These are phyloP conservation scores for Claviceps sp. DNA, from an alignment of 2,329 filamentous ascomycete genomes.

Conservation along the genomic window DNA sequence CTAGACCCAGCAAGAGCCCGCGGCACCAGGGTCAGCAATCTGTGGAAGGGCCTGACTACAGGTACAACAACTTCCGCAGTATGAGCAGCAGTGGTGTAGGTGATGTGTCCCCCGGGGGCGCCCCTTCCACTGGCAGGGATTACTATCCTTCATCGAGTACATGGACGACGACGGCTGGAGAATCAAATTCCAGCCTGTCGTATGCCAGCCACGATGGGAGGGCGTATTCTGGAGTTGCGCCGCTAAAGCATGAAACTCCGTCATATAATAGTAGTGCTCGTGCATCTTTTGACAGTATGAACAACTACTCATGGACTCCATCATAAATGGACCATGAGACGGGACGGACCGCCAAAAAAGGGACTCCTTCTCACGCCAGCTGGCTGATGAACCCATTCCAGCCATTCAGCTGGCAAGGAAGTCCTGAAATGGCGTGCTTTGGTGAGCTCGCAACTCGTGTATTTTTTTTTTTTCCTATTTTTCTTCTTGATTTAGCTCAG, in stretches of 20 bases:
- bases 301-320: conserved; percentile 45
- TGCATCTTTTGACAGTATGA: conserved; percentile 35
- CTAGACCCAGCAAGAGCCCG: conserved; percentile 42
- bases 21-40: conserved; percentile 41
- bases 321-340: conserved; percentile 19
- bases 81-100: conserved; percentile 15
- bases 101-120: conserved; percentile 19
- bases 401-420: neutral
- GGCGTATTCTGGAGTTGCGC: conserved; percentile 12
- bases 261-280: conserved; percentile 26
- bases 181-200: conserved; percentile 28
- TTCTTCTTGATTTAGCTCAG: neutral
- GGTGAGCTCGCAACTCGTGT: neutral
- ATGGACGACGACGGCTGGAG: conserved; percentile 38
- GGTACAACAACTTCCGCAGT: conserved; percentile 34
- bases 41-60: conserved; percentile 41
- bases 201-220: conserved; percentile 31
- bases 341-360: neutral
- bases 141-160: conserved; percentile 39
- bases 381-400: neutral
- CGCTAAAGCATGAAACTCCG: conserved; percentile 23
- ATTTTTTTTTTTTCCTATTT: neutral
- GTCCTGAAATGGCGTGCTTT: neutral
- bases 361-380: neutral
- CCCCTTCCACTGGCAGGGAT: conserved; percentile 26